Conservation (phyloP, 306 rosid species). For the Rubus idaeus region DNA sequence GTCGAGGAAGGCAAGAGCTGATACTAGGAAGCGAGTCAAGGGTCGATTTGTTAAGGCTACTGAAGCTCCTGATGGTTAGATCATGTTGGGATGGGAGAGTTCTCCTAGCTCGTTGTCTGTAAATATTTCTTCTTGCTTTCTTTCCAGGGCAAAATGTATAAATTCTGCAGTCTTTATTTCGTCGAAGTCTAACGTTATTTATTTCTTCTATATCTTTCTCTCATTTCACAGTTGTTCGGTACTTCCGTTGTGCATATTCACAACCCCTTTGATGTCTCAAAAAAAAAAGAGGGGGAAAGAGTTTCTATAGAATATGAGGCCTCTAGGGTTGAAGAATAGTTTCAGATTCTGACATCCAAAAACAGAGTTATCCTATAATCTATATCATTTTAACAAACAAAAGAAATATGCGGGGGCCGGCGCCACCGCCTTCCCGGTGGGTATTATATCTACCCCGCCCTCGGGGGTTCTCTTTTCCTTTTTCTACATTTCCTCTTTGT, state of each 20-base stretch:
- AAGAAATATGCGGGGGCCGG: not conserved
- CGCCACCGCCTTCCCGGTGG: too few relatives aligned
- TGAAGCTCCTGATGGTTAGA: slow-evolving; percentile 36
- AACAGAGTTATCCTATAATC: not conserved
- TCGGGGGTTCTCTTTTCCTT: too few relatives aligned
- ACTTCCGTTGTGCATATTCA: not conserved
- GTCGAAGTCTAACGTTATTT: not conserved
- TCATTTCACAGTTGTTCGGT: not conserved
- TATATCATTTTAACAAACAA: not conserved
- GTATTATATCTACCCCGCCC: too few relatives aligned
- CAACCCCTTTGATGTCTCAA: not conserved
- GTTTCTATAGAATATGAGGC: not conserved
- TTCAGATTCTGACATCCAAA: not conserved
- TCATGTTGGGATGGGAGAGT: slow-evolving; percentile 1
- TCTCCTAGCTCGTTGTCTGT: slow-evolving; percentile 21
- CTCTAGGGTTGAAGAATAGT: not conserved
- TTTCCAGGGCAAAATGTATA: slow-evolving; percentile 21
- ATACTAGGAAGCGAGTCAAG: slow-evolving; percentile 65
- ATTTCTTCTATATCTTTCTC: not conserved
- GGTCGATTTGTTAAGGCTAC: slow-evolving; percentile 68
- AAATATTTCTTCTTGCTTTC: slow-evolving; percentile 18
- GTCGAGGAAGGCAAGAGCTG: slow-evolving; percentile 74
- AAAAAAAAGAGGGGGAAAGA: not conserved
- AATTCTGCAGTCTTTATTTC: slow-evolving; percentile 12
- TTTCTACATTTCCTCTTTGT: too few relatives aligned